phyloP scores from a whole-genome alignment of 2,329 filamentous ascomycete species.

The Cytospora piceae region DNA sequence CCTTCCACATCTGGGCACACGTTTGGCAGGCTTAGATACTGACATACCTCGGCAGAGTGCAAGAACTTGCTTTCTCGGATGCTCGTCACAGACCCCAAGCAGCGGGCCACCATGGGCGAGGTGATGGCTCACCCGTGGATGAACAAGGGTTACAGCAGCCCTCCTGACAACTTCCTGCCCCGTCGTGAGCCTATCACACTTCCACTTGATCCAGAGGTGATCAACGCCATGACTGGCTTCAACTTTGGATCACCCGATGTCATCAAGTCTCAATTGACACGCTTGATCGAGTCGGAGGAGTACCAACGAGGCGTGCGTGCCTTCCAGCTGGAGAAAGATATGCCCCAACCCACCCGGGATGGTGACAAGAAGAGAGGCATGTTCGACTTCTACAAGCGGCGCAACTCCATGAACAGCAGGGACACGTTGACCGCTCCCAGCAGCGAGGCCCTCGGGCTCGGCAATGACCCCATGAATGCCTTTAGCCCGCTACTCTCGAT shows the following conservation, averaged over 20 bases:
- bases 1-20: background rate
- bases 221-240: slow-evolving; percentile 96
- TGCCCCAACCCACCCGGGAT: slow-evolving; percentile 60
- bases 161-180: slow-evolving; percentile 89
- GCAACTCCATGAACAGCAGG: slow-evolving; percentile 85
- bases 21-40: background rate
- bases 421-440: slow-evolving; percentile 87
- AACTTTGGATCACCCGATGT: slow-evolving; percentile 85
- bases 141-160: slow-evolving; percentile 82
- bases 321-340: slow-evolving; percentile 68
- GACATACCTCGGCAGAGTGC: slow-evolving; percentile 67
- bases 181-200: slow-evolving; percentile 81
- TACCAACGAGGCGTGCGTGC: slow-evolving; percentile 84
- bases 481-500: slow-evolving; percentile 91
- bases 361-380: slow-evolving; percentile 82
- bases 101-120: slow-evolving; percentile 84
- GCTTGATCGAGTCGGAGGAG: slow-evolving; percentile 89
- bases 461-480: slow-evolving; percentile 87
- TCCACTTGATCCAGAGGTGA: slow-evolving; percentile 79
- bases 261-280: slow-evolving; percentile 80
- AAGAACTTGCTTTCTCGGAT: slow-evolving; percentile 90
- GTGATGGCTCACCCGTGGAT: slow-evolving; percentile 97
- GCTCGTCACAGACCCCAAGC: slow-evolving; percentile 90
- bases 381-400: slow-evolving; percentile 95
- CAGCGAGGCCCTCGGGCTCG: slow-evolving; percentile 79